Percentiles rank a stretch among this genome's conserved stretches.
Conservation (phyloP, 345 rosid genomes). For the Barbarea vulgaris region DNA sequence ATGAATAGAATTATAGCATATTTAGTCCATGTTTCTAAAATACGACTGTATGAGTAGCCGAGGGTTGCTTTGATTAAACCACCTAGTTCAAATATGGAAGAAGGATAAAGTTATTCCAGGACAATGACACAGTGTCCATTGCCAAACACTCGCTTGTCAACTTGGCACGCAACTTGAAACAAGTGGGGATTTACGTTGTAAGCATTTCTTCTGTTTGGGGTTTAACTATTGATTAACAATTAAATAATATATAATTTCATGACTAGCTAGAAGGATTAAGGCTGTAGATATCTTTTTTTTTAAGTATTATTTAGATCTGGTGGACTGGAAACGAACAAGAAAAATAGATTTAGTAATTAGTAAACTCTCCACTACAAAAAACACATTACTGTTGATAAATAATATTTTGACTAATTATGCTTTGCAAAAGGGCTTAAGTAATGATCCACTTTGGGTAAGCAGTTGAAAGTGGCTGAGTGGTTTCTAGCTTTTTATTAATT, state of each 20-base stretch:
- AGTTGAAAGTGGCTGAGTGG: conserved; percentile 42
- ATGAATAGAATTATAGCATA: too few relatives aligned
- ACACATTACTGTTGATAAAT: neutral
- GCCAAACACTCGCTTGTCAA: conserved; percentile 15
- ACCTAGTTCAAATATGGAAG: neutral
- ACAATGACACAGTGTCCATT: neutral
- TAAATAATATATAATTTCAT: neutral
- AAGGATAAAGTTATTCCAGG: neutral
- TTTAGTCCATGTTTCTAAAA: neutral
- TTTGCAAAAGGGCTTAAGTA: conserved; percentile 18
- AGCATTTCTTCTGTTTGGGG: conserved; percentile 22
- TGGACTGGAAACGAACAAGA: neutral
- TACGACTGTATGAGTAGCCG: neutral
- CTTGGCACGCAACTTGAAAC: conserved; percentile 19
- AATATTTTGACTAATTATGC: conserved; percentile 11
- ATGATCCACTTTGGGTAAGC: conserved; percentile 41
- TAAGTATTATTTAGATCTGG: neutral
- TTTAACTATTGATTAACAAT: conserved; percentile 10
- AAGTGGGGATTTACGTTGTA: conserved; percentile 36
- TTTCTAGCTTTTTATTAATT: conserved; percentile 25
- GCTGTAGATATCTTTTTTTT: neutral
- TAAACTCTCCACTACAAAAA: conserved; percentile 12
- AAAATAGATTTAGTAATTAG: neutral
- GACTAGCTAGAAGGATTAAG: neutral
- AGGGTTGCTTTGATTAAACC: neutral